Conservation (phyloP, 1,284 basidiomycete species). For the Tylopilus orsonianus region DNA sequence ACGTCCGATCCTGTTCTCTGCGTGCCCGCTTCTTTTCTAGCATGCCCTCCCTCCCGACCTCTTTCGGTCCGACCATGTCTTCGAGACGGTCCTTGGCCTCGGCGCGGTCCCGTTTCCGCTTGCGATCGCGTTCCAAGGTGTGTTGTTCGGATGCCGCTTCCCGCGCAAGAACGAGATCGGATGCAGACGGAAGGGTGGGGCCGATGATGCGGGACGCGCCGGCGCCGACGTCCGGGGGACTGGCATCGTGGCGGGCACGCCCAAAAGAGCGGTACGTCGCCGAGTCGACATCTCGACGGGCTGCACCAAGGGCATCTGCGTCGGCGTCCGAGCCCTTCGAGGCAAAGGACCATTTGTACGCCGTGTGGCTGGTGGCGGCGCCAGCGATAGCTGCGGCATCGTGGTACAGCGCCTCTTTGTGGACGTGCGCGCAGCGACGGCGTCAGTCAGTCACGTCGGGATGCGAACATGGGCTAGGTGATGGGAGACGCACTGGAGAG, state of each 20-base stretch:
- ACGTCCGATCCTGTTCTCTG: constrained; percentile 61
- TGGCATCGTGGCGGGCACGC: no score
- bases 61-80: constrained; percentile 71
- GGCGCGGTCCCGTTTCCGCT: constrained; percentile 61
- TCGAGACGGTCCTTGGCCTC: constrained; percentile 70
- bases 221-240: background rate
- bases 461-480: background rate
- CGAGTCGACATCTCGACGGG: constrained; percentile 56
- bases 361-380: constrained; percentile 57
- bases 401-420: constrained; percentile 55
- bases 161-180: constrained; percentile 64
- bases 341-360: constrained; percentile 62
- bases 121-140: constrained; percentile 50
- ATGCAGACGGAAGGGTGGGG: constrained; percentile 62
- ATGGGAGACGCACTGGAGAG: constrained; percentile 47
- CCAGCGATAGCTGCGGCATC: constrained; percentile 53
- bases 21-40: constrained; percentile 72
- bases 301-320: constrained; percentile 52
- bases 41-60: constrained; percentile 69
- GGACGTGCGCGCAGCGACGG: no score
- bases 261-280: constrained; percentile 47
- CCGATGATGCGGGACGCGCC: constrained; percentile 44
- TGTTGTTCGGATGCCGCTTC: constrained; percentile 53
- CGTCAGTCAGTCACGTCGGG: no score
- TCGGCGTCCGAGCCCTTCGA: constrained; percentile 49